These are phyloP conservation scores for Fragaria nilgerrensis DNA, from an alignment of 306 rosid species.

Conservation along the genomic window DNA sequence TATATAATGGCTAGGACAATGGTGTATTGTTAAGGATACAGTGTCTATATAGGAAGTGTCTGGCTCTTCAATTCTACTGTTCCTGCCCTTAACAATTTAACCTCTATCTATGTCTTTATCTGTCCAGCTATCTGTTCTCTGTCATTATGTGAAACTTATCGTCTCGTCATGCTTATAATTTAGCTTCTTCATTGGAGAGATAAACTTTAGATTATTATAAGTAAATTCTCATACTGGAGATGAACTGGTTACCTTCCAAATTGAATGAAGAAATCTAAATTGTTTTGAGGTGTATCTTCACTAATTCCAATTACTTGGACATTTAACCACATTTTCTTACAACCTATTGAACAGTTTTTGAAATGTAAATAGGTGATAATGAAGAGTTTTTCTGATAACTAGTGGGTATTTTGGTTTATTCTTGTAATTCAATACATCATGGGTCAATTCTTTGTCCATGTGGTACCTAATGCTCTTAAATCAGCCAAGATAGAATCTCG, in stretches of 20 bases:
- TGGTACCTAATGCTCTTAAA: neutral
- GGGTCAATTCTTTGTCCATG: neutral
- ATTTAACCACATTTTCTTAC: neutral
- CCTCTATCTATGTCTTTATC: neutral
- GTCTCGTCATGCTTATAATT: neutral
- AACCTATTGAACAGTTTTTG: neutral
- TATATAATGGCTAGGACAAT: neutral
- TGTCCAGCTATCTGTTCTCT: neutral
- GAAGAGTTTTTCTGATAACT: neutral
- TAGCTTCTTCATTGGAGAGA: neutral
- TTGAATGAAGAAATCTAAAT: neutral
- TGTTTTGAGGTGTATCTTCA: neutral
- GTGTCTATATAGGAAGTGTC: neutral
- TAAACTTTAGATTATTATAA: neutral
- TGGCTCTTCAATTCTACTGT: neutral
- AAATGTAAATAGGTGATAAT: neutral
- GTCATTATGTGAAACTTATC: neutral
- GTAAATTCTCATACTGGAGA: neutral
- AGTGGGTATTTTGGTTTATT: neutral
- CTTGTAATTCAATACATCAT: neutral
- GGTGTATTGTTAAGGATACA: neutral
- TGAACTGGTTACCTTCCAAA: neutral
- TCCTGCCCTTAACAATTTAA: neutral
- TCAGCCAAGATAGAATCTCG: neutral
- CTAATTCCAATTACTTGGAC: neutral